Conservation (phyloP, 2,329 filamentous ascomycete species). For the Trichothecium sympodiale region DNA sequence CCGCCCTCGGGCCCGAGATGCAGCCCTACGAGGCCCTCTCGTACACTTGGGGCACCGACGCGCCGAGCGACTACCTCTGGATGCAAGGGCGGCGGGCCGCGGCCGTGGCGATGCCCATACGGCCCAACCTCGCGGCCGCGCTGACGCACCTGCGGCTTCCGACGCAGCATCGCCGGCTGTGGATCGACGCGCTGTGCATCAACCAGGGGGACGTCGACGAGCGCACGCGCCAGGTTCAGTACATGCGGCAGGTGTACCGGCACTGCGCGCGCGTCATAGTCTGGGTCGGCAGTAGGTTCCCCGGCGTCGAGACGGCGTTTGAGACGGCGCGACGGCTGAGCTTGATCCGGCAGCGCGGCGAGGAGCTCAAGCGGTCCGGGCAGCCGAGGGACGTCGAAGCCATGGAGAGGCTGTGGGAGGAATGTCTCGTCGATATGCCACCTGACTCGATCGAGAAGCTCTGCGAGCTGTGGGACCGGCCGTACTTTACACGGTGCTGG, state of each 20-base stretch:
- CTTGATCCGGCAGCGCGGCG: too few relatives aligned
- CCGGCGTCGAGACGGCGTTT: background rate
- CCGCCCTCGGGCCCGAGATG: too few relatives aligned
- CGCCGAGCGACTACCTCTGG: too few relatives aligned
- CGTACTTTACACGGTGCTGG: background rate
- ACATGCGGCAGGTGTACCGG: conserved; percentile 5
- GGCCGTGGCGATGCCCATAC: background rate
- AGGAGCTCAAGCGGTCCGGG: background rate
- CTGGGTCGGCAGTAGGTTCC: conserved; percentile 5
- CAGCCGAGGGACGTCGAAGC: background rate
- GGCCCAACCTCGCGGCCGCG: conserved; percentile 6
- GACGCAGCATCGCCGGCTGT: conserved; percentile 14
- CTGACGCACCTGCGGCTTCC: conserved; percentile 16
- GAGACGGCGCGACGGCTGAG: too few relatives aligned
- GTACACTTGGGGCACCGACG: conserved; percentile 1
- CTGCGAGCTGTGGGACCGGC: background rate
- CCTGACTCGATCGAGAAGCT: background rate
- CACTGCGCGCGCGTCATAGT: conserved; percentile 4
- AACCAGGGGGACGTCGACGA: conserved; percentile 3
- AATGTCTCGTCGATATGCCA: background rate
- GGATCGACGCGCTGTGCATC: conserved; percentile 9
- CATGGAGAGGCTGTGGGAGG: background rate
- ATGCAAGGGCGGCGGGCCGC: background rate
- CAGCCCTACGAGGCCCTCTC: background rate
- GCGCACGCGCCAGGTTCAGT: conserved; percentile 3